phyloP scores from a whole-genome alignment of 2,329 filamentous ascomycete genomes.

The Fusarium oxysporum region DNA sequence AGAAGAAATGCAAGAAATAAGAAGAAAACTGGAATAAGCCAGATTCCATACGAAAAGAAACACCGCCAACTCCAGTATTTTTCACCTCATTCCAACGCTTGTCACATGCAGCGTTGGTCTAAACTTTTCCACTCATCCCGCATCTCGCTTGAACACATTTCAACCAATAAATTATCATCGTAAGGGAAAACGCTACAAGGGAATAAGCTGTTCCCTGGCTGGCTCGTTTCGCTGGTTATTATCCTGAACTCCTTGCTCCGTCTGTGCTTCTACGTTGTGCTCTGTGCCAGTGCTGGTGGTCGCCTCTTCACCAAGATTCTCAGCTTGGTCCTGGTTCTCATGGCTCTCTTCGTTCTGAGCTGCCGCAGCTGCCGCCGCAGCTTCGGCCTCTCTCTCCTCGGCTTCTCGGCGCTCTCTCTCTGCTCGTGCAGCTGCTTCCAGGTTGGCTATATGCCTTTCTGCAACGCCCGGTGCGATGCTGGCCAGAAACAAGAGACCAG shows the following conservation, averaged over 20 bases:
- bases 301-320: constrained; percentile 11
- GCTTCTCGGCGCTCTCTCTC: constrained; percentile 59
- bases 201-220: constrained; percentile 39
- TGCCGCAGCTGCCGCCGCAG: constrained; percentile 44
- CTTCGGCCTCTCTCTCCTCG: constrained; percentile 50
- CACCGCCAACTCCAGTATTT: constrained; percentile 40
- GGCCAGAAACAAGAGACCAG: constrained; percentile 71
- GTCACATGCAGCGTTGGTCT: constrained; percentile 18
- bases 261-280: constrained; percentile 2
- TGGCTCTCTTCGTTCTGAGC: constrained; percentile 40
- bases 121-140: constrained; percentile 36
- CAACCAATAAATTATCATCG: background rate
- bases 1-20: constrained; percentile 23
- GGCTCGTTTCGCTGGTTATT: constrained; percentile 28
- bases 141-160: constrained; percentile 28
- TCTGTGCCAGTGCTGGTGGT: constrained; percentile 28
- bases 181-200: constrained; percentile 20
- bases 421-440: constrained; percentile 63
- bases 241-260: constrained; percentile 16
- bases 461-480: constrained; percentile 75
- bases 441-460: constrained; percentile 71
- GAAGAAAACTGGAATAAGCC: constrained; percentile 1
- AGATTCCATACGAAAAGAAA: constrained; percentile 22
- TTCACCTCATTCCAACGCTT: constrained; percentile 29
- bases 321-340: constrained; percentile 24